Percentiles rank a stretch among this genome's conserved stretches.
Conservation (phyloP, 2,329 filamentous ascomycete species). For the Diaporthe sp. region DNA sequence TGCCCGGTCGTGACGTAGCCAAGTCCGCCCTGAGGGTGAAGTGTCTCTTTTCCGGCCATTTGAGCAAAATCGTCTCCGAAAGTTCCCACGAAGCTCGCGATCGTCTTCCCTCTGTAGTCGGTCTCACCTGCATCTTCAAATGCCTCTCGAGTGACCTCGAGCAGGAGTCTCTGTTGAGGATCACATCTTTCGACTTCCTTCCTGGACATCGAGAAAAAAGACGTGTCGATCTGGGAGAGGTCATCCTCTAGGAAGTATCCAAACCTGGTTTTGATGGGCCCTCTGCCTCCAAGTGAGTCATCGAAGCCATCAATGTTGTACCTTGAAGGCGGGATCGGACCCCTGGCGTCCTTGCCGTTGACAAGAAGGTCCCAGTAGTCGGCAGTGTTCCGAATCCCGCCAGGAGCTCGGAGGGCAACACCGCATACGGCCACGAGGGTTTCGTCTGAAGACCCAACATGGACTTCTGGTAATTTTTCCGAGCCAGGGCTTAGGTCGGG, state of each 20-base stretch:
- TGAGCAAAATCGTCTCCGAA: neutral
- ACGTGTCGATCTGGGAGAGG: neutral
- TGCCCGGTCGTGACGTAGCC: neutral
- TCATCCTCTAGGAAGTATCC: slow-evolving; percentile 7
- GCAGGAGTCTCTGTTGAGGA: neutral
- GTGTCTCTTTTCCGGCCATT: neutral
- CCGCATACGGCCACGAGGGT: neutral
- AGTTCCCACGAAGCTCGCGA: neutral
- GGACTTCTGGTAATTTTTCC: neutral
- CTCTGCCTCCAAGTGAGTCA: neutral
- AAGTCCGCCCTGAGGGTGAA: slow-evolving; percentile 7
- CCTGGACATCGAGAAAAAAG: neutral
- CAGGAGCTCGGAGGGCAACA: slow-evolving; percentile 6
- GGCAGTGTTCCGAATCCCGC: neutral
- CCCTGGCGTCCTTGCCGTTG: neutral
- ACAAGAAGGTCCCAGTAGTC: slow-evolving; percentile 18
- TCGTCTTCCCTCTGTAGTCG: slow-evolving; percentile 1
- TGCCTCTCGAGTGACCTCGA: slow-evolving; percentile 3
- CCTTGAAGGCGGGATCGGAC: neutral
- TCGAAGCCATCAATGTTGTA: slow-evolving; percentile 14
- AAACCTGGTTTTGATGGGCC: slow-evolving; percentile 5
- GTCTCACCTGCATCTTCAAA: neutral
- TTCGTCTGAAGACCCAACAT: neutral
- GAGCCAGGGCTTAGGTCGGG: neutral
- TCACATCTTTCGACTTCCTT: slow-evolving; percentile 17